Conservation (phyloP, 1,139 yeast genomes). For the Taphrina flavorubra region DNA sequence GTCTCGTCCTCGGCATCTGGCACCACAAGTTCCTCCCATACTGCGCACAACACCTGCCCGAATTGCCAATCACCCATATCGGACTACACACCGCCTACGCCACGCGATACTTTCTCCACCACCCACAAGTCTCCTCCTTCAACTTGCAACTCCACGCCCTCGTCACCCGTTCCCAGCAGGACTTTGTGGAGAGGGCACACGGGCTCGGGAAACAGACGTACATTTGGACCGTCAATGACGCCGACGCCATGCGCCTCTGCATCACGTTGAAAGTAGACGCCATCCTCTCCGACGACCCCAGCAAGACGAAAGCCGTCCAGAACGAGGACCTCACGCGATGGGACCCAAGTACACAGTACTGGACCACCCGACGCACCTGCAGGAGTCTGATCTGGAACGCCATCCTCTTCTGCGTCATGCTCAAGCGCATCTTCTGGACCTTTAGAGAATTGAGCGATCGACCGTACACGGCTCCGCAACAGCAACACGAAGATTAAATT, state of each 20-base stretch:
- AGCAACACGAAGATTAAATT: neutral
- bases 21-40: constrained; percentile 66
- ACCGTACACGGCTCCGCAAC: neutral
- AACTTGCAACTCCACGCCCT: constrained; percentile 56
- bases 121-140: constrained; percentile 56
- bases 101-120: constrained; percentile 41
- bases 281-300: constrained; percentile 66
- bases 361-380: constrained; percentile 3
- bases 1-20: constrained; percentile 85
- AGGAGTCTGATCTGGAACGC: neutral
- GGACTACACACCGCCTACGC: constrained; percentile 44
- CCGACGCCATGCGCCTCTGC: constrained; percentile 54
- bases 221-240: constrained; percentile 80
- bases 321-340: constrained; percentile 16
- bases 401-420: constrained; percentile 18
- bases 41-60: constrained; percentile 52
- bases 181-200: constrained; percentile 52
- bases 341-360: constrained; percentile 8
- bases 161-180: constrained; percentile 55
- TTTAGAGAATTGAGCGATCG: constrained; percentile 10
- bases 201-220: constrained; percentile 62
- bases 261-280: constrained; percentile 63
- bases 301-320: constrained; percentile 39
- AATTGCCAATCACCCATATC: constrained; percentile 42
- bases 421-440: constrained; percentile 14